Base-by-base conservation (phyloP, 139 green algal species). In the Auxenochlorella protothecoides region DNA sequence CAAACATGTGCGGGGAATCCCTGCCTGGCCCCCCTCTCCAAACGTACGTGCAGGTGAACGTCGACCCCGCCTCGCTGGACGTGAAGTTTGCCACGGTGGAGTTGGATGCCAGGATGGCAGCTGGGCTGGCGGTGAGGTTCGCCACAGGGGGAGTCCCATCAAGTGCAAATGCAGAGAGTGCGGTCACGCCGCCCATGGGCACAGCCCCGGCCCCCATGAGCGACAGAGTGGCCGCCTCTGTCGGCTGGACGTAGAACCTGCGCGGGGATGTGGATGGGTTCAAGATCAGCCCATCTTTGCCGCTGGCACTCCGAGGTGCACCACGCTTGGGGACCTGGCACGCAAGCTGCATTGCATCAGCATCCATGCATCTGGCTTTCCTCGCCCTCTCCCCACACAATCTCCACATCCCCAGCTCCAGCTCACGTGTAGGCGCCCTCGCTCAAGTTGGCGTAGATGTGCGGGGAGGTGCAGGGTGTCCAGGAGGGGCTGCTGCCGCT, bases 81-180 rank as follows among this genome's bases (percentile, higher is more conserved):
- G 44, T 59, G 63, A 80, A 83, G 52, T 62, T 59, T 5, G 72
- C 8, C 0, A 55, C 13, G 8, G 65, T 51, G 13, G 16, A 15
- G 53, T 55, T 55, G 52, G 63, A 60, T 7, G 51, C 27, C 3
- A 44, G 16, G 11, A 72, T 5, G 59, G 61, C 13, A 12, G 69
- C 13, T 15, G 74, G 74, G n/a, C 10, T 15, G 9, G 69, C 57
- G 5, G 62, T 64, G n/a, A 84, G 68, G 59, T 16, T 64, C 3
- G 68, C 65, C 3, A 6, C 64, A 6, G 80, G 80, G 4, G 80
- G 59, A 7, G 57, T 69, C 10, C 70, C 71, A 68, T 85, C 80
- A 12, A 85, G 44, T 7, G 59, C 16, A 44, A 84, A 83, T 53
- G 44, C 16, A 2, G 63, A 51, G 1, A 72, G 27, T 44, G 27